A percentile compares a stretch with the other conserved stretches of the same genome.
Conservation (phyloP, 2,329 filamentous ascomycete genomes). For the Diaporthe sp. region DNA sequence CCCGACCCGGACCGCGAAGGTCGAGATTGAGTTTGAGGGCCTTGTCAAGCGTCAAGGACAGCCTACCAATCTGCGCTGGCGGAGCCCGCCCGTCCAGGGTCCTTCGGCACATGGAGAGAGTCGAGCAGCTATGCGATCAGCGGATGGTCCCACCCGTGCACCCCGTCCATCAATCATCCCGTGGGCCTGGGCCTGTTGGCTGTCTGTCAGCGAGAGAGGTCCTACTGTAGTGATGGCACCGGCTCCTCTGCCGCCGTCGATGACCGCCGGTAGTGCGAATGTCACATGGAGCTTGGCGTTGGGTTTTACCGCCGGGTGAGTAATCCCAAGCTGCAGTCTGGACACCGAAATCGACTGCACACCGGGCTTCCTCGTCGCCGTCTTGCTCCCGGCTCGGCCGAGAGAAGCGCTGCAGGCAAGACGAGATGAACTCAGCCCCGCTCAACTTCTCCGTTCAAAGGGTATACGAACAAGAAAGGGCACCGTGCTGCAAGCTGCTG, state of each 20-base stretch:
- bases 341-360: neutral
- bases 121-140: constrained; percentile 10
- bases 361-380: neutral
- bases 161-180: constrained; percentile 1
- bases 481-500: constrained; percentile 24
- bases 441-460: neutral
- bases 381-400: constrained; percentile 11
- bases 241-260: neutral
- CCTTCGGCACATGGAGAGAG: constrained; percentile 15
- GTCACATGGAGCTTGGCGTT: neutral
- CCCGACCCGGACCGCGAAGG: neutral
- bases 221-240: neutral
- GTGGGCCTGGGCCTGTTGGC: constrained; percentile 15
- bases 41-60: constrained; percentile 23
- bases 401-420: neutral
- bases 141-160: constrained; percentile 18
- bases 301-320: neutral
- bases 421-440: constrained; percentile 19
- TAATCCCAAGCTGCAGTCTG: neutral
- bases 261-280: constrained; percentile 5
- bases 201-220: neutral
- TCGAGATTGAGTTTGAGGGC: constrained; percentile 28
- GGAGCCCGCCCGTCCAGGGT: constrained; percentile 5
- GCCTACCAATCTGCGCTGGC: constrained; percentile 4
- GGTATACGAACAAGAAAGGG: neutral